Evolutionary conservation across 2,329 filamentous ascomycete species (phyloP).

Genomic region (Cladophialophora carrionii): DNA sequence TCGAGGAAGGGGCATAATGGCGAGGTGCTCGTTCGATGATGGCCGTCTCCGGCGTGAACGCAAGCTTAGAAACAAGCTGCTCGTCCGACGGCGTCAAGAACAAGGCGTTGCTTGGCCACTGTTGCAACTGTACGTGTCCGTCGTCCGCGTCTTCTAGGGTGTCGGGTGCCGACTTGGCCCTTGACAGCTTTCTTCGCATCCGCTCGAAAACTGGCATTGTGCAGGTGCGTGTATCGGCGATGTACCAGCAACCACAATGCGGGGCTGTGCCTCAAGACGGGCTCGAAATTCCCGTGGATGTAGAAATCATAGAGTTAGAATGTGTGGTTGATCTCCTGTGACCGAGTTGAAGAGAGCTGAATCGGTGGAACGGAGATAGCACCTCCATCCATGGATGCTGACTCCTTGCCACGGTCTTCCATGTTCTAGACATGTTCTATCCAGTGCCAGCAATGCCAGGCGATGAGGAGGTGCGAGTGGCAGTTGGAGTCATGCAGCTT

Average conservation of each 20-base stretch:
- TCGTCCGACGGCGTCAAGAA: constrained; percentile 38
- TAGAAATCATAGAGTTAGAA: neutral
- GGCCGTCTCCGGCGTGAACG: constrained; percentile 34
- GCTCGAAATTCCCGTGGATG: neutral
- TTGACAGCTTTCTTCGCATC: constrained; percentile 33
- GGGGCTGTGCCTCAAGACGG: constrained; percentile 3
- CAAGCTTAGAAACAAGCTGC: constrained; percentile 36
- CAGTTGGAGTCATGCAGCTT: neutral
- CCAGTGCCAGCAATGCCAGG: neutral
- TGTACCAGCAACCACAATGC: constrained; percentile 4
- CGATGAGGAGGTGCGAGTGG: neutral
- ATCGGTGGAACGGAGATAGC: neutral
- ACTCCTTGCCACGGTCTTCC: constrained; percentile 7
- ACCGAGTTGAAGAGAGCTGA: neutral
- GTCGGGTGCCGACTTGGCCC: constrained; percentile 31
- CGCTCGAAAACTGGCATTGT: constrained; percentile 29
- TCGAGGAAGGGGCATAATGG: constrained; percentile 27
- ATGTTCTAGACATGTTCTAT: neutral
- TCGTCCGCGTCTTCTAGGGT: constrained; percentile 15
- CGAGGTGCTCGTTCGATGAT: constrained; percentile 34
- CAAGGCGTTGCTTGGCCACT: constrained; percentile 27
- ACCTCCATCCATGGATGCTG: neutral
- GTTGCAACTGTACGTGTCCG: constrained; percentile 17
- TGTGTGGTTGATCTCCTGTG: neutral
- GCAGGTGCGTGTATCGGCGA: constrained; percentile 2